These are phyloP conservation scores for Darksidea phi DNA, from an alignment of 495 filamentous ascomycete species.

Conservation along the genomic window DNA sequence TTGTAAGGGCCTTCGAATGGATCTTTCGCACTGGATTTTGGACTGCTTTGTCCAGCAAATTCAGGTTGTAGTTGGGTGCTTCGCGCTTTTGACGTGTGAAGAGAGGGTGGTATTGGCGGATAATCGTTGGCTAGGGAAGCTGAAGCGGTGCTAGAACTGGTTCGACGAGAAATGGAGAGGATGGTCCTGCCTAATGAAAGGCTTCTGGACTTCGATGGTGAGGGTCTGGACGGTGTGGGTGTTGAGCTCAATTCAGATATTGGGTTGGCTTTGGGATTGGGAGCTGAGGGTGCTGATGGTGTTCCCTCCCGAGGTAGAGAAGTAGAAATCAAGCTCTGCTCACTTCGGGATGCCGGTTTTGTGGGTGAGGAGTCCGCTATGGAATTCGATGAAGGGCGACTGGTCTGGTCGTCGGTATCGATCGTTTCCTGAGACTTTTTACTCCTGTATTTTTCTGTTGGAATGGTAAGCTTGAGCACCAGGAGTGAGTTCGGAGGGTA, in stretches of 20 bases:
- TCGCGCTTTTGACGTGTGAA: too few species aligned
- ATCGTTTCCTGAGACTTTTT: background rate
- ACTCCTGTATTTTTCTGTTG: constrained; percentile 7
- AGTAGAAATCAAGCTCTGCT: background rate
- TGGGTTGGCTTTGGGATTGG: too few species aligned
- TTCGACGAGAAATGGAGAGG: background rate
- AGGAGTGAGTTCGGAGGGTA: background rate
- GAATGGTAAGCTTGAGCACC: background rate
- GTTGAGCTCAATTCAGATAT: too few species aligned
- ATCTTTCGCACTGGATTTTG: background rate
- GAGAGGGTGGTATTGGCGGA: too few species aligned
- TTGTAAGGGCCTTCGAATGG: background rate
- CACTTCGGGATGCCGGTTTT: background rate
- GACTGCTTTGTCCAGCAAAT: too few species aligned
- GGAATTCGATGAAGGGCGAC: background rate
- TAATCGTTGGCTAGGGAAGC: background rate
- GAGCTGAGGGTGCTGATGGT: too few species aligned
- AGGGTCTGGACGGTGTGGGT: too few species aligned
- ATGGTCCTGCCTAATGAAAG: too few species aligned
- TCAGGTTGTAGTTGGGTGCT: too few species aligned
- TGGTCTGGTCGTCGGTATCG: background rate
- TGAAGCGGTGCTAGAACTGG: background rate
- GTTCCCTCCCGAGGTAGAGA: background rate
- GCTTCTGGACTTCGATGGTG: background rate
- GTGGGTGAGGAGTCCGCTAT: background rate